Percentiles rank a stretch among this genome's conserved stretches.
Evolutionary conservation across 176 grass and related monocot species (phyloP).

Genomic region (Cymbopogon citratus): DNA sequence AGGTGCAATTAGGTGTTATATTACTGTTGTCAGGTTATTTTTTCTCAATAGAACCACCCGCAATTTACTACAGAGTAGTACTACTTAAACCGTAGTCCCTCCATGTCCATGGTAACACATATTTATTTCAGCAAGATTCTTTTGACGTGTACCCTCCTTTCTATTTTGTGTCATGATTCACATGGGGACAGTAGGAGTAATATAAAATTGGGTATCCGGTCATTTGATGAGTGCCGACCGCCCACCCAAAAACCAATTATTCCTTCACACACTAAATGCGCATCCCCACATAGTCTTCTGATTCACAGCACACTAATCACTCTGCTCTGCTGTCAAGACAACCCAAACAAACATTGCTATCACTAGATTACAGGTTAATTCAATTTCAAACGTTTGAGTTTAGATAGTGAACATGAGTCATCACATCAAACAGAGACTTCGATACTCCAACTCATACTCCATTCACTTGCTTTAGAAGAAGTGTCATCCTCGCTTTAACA

Average conservation of each 20-base stretch:
- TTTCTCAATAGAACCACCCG: background rate
- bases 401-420: background rate
- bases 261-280: background rate
- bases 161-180: constrained; percentile 10
- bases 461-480: background rate
- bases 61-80: background rate
- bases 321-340: background rate
- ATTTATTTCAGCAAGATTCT: constrained; percentile 20
- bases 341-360: background rate
- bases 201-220: background rate
- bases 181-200: background rate
- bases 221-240: background rate
- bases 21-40: background rate
- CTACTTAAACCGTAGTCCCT: background rate
- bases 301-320: background rate
- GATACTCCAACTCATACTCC: background rate
- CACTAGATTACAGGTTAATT: background rate
- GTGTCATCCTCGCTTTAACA: background rate
- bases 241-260: background rate
- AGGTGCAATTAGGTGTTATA: background rate
- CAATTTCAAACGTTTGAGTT: background rate
- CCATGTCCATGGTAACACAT: background rate
- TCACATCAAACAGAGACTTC: constrained; percentile 5
- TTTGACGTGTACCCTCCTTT: background rate
- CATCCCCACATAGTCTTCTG: background rate